Base-by-base conservation (phyloP, 2,329 filamentous ascomycete species). In the Diatrype stigma region DNA sequence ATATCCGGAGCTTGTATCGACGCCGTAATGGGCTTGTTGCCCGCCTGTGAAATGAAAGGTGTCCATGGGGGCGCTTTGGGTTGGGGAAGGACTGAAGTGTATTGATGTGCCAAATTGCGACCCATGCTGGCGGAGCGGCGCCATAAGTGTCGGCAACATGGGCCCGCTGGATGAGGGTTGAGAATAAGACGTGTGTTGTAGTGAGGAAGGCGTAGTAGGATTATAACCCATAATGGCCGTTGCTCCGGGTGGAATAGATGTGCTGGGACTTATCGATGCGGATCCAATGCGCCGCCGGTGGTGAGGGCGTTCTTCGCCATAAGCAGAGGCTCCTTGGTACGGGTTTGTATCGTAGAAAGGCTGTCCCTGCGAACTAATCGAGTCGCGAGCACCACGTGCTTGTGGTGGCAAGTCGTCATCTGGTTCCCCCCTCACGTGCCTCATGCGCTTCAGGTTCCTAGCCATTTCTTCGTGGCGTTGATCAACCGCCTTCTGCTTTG, bases 401-500 rank as follows among this genome's bases (percentile, higher is more conserved):
- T 44, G 40, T 26, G 40, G 22, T 23, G 21, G 40, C 11, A 44
- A 23, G 26, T 28, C 40, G n/a, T 44, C 40, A 19, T 8, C 16
- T 23, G 40, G 21, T 6, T 28, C 40, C 6, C 21, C 40, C 22
- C 40, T 23, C 22, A 21, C 40, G 22, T 44, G 22, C 2, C 40
- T n/a, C 40, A 44, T 44, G 26, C 40, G 40, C 12, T 50, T 62
- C 17, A 59, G 58, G 45, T 57, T 57, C 21, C 64, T 59, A 14
- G 60, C 57, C 17, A 60, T 57, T 10, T 60, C 59, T 26, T 61
- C 47, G 50, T 67, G 75, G 26, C 73, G 70, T 62, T 78, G 81
- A 51, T 74, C 70, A 17, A 74, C 77, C 5, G 70, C 73, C 58
- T 73, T 72, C 19, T 79, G 79, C 51, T 89, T 79, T 42, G 89